Evolutionary conservation across 2,329 filamentous ascomycete species (phyloP), one percentile per base, ranked within the genome.

Genomic region (Pseudohalonectria lignicola): DNA sequence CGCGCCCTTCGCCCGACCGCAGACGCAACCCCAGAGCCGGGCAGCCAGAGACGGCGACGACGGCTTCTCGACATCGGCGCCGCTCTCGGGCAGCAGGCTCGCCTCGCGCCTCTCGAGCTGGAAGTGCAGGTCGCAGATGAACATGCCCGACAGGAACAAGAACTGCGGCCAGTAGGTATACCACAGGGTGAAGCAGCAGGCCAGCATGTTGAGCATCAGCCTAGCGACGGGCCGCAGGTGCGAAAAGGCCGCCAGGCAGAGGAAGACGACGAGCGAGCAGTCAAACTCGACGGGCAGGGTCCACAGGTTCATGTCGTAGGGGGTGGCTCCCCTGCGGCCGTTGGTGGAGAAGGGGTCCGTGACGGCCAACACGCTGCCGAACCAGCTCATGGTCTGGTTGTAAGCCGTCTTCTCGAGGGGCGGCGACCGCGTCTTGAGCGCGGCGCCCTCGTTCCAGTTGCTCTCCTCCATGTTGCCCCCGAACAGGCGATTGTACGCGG

Each of bases 261-360:
- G 43, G 35, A 60, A 61, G 7, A 61, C 35, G 10, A 57, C 45
- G n/a, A 61, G 40, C 5, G 57, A 60, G 44, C 52, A 48, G 34
- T 49, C 49, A 39, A 60, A 60, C 47, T 61, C 59, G 23, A 60
- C 47, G 0, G 57, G 57, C 21, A 61, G 45, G 2, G 59, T 62
- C 58, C 59, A 61, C 13, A 58, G 40, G 26, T 56, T 56, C 12
- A 50, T 41, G 43, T 59, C 56, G 42, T 60, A 61, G 20, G 34
- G 39, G 29, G 43, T 47, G 16, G 20, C 31, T 16, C 36, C 21
- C 18, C 42, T 39, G 31, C 44, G 42, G 54, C 75, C 71, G 40
- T 75, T 71, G 1, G 69, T 74, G 67, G 52, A 74, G 16, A 49
- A 17, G 15, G 39, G 47, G 43, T 42, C 36, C 10, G 40, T 37